Evolutionary conservation across 2,329 filamentous ascomycete genomes (phyloP), one percentile per base, ranked within the genome.

Genomic region (Penicillium brasilianum): DNA sequence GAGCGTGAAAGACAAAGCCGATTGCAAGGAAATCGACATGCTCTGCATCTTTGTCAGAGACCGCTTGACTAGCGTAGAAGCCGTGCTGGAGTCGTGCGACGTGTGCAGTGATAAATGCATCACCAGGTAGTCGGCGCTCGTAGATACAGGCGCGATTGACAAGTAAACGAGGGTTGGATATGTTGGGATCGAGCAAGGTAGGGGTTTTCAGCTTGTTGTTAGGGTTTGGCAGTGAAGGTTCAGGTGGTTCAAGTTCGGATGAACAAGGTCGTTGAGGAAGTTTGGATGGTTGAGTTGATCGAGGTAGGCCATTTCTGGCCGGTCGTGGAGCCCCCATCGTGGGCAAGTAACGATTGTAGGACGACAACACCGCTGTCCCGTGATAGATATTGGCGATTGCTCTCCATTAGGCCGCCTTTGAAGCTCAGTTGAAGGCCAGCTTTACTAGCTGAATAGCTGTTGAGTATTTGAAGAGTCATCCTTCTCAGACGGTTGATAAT

Each of bases 51-150:
- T 70, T 67, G 36, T 81, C 80, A 18, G 82, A 81, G 0, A 83
- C 72, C 5, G 75, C 74, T 1, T 70, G 63, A 54, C 75, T 81
- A 22, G 78, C 74, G 69, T 82, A 83, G 60, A 74, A 79, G 5
- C 82, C 82, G 63, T 82, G 79, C 61, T 84, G 82, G 8, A 84
- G 74, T 2, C 82, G 80, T 59, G 82, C 80, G 10, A 82, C 78
- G 61, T 84, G 80, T 0, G 81, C 81, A 0, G 81, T 82, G 55
- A 83, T 77, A 64, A 80, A 83, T 8, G 81, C 78, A 39, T 81
- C 74, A 4, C 82, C 81, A 0, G 81, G 81, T 14, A 84, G 75
- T 22, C 71, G 75, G 20, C 81, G 78, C 66, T 84, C 82, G 57
- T 83, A 84, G 43, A 84, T 77, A 59, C 81, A 81, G 69, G 76